phyloP scores from a whole-genome alignment of 805 yeast genomes.

The Lipomyces spencermartinsiae region DNA sequence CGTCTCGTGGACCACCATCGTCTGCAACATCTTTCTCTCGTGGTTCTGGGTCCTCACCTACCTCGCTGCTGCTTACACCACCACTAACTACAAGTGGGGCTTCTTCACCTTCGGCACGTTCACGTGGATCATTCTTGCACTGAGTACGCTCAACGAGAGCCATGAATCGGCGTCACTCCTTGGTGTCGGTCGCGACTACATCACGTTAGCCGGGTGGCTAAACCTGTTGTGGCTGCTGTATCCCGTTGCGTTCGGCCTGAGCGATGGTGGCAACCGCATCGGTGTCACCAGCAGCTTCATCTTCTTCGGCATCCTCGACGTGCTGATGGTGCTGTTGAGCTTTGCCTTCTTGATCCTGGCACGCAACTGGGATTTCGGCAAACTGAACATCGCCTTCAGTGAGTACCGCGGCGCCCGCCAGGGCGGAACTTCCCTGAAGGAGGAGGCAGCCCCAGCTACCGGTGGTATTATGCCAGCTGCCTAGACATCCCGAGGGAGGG shows the following conservation, averaged over 20 bases:
- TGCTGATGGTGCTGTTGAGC: constrained; percentile 41
- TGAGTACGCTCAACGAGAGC: constrained; percentile 23
- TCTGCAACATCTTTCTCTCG: neutral
- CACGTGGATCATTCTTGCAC: constrained; percentile 46
- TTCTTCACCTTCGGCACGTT: constrained; percentile 61
- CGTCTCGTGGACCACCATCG: constrained; percentile 39
- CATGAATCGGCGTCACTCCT: constrained; percentile 3
- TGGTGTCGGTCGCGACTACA: constrained; percentile 7
- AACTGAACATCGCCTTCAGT: neutral
- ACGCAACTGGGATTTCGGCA: neutral
- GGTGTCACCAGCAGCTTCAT: constrained; percentile 63
- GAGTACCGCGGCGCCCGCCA: neutral
- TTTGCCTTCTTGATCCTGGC: neutral
- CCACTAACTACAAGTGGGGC: constrained; percentile 69
- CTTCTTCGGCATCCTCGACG: constrained; percentile 63
- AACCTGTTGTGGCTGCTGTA: constrained; percentile 44
- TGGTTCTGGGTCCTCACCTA: constrained; percentile 59
- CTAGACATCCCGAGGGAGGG: neutral
- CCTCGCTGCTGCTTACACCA: constrained; percentile 61
- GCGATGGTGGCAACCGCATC: constrained; percentile 67
- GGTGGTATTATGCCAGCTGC: neutral
- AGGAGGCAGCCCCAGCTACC: neutral
- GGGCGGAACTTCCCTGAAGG: neutral
- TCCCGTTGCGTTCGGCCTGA: constrained; percentile 58
- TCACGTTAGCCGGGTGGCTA: neutral